These are phyloP conservation scores for Backusella liffmaniae DNA, from an alignment of 192 early-diverging fungal species.

Conservation along the genomic window DNA sequence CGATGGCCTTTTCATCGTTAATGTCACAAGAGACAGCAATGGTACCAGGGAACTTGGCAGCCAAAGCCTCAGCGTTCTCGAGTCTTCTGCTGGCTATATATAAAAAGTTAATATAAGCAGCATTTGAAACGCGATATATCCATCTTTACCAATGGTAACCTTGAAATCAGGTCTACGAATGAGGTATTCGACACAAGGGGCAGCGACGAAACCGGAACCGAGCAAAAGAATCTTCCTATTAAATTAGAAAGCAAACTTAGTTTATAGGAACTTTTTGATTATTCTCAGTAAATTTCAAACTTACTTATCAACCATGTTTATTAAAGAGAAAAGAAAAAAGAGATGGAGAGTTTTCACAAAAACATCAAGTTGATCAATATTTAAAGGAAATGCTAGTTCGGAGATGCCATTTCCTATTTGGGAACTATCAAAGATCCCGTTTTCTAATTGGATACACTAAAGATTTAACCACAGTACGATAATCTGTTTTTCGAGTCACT, in stretches of 20 bases:
- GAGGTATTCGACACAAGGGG: constrained; percentile 91
- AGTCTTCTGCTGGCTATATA: constrained; percentile 71
- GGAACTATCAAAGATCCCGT: constrained; percentile 12
- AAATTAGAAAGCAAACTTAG: background rate
- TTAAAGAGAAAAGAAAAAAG: background rate
- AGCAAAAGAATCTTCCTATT: constrained; percentile 89
- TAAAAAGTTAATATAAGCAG: background rate
- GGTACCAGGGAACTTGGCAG: constrained; percentile 56
- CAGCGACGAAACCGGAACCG: constrained; percentile 97
- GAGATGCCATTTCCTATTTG: constrained; percentile 12
- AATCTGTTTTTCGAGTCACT: background rate
- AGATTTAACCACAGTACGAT: background rate
- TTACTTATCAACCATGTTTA: constrained; percentile 19
- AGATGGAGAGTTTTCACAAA: background rate
- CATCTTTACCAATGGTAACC: constrained; percentile 72
- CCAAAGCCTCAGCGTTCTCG: constrained; percentile 72
- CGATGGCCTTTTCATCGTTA: constrained; percentile 69
- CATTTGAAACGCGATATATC: constrained; percentile 2
- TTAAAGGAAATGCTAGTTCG: background rate
- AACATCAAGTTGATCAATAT: background rate
- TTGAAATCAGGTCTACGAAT: constrained; percentile 85
- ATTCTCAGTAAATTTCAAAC: background rate
- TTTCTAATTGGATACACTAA: constrained; percentile 2
- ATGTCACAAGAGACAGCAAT: constrained; percentile 79
- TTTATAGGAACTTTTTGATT: background rate